phyloP scores from a whole-genome alignment of 352 stramenopile genomes.

The Phytophthora multivora region DNA sequence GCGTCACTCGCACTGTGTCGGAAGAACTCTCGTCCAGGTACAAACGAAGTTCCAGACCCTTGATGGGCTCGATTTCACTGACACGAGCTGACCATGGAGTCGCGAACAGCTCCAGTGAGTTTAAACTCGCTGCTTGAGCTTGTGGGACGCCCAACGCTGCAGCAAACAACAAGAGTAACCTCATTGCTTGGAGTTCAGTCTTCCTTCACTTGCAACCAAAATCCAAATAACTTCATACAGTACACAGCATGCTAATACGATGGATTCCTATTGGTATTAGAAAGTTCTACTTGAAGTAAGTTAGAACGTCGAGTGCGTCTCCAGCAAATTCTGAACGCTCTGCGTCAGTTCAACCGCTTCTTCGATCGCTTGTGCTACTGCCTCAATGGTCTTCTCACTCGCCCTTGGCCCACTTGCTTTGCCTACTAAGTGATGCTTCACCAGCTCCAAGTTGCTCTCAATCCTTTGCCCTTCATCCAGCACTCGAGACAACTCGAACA shows the following conservation, averaged over 20 bases:
- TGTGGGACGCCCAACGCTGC: neutral
- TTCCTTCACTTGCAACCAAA: too few species aligned
- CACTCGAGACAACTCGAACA: conserved; percentile 47
- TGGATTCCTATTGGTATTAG: too few species aligned
- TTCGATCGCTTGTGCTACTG: conserved; percentile 34
- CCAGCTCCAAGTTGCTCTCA: conserved; percentile 49
- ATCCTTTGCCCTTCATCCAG: conserved; percentile 45
- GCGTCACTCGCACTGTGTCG: conserved; percentile 36
- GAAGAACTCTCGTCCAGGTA: conserved; percentile 27
- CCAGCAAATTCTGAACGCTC: conserved; percentile 30
- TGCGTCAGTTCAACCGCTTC: conserved; percentile 30
- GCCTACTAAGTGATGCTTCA: conserved; percentile 48
- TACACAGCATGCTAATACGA: too few species aligned
- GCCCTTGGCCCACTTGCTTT: conserved; percentile 14
- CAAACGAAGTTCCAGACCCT: conserved; percentile 48
- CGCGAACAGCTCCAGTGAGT: conserved; percentile 34
- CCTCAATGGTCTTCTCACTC: conserved; percentile 28
- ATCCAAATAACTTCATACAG: too few species aligned
- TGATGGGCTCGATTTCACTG: conserved; percentile 38
- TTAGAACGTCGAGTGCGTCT: conserved; percentile 32
- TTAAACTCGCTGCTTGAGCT: conserved; percentile 1
- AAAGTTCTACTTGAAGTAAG: too few species aligned
- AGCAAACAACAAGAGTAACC: neutral
- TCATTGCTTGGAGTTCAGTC: too few species aligned
- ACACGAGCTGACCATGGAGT: conserved; percentile 41